A percentile compares a stretch with the other conserved stretches of the same genome.
Evolutionary conservation across 139 green algal genomes (phyloP).

Genomic region (Nannochloris sp.): DNA sequence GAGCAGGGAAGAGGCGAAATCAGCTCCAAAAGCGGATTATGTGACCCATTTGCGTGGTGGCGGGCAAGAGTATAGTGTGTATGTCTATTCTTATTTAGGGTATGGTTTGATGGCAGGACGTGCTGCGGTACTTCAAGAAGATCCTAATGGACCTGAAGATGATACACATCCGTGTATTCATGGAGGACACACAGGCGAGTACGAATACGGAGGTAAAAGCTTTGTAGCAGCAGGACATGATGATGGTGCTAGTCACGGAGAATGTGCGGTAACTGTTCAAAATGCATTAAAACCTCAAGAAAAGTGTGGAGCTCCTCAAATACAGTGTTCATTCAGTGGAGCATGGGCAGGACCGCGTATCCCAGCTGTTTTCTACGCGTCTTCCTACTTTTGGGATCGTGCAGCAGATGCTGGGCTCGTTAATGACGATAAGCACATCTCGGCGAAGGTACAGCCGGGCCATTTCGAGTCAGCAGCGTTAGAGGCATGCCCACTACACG

Average conservation of each 20-base stretch:
- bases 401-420: conserved; percentile 47
- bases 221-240: conserved; percentile 1
- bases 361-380: conserved; percentile 73
- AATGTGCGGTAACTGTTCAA: conserved; percentile 27
- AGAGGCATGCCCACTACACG: conserved; percentile 30
- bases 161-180: conserved; percentile 67
- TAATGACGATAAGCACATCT: conserved; percentile 22
- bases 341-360: conserved; percentile 66
- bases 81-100: conserved; percentile 94
- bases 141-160: conserved; percentile 8
- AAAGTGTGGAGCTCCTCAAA: conserved; percentile 47
- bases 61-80: conserved; percentile 76
- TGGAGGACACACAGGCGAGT: conserved; percentile 35
- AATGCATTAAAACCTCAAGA: conserved; percentile 27
- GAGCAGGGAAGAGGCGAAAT: conserved; percentile 32
- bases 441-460: conserved; percentile 19
- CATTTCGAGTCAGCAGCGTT: conserved; percentile 42
- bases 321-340: conserved; percentile 87
- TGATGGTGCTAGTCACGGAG: not conserved
- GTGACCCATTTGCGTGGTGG: conserved; percentile 52
- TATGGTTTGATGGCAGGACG: conserved; percentile 95
- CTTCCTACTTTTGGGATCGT: conserved; percentile 95
- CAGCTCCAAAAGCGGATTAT: conserved; percentile 56
- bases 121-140: conserved; percentile 68
- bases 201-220: conserved; percentile 54